Evolutionary conservation across 768 basidiomycete genomes (phyloP), one percentile per base, ranked within the genome.

Genomic region (Boletales sp.): DNA sequence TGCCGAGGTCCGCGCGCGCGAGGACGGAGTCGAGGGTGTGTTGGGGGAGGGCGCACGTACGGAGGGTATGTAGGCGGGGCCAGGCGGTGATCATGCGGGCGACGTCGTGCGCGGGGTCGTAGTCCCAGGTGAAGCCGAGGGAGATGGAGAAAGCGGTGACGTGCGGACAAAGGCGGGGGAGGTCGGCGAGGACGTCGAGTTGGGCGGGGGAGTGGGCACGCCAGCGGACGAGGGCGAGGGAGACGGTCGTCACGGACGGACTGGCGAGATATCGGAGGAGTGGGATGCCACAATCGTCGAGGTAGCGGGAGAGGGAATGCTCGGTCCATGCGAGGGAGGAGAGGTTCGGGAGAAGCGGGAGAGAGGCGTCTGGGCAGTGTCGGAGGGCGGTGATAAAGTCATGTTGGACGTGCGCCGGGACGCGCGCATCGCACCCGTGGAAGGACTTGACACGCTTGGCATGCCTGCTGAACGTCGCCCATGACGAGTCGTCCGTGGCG

Each of bases 291-390:
- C 56, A 47, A 21, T 58, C 50, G 11, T 28, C 25, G 17, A 35
- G 31, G 12, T 4, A 21, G 47, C 13, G 21, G 3, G 50, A 40
- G 41, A 48, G 25, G 11, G 51, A 44, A 28, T 10, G 28, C 10
- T 54, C 55, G 41, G 42, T 36, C 59, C 63, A 66, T n/a, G 41
- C 41, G 13, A 64, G 34, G 25, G 42, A 32, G 9, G 30, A 46
- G 19, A 59, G 30, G 31, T 57, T 64, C n/a, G 64, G 62, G 15
- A 65, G 54, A 36, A 65, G 58, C 11, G 61, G 59, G 5, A 53
- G 25, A 30, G 47, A 51, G n/a, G 45, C 36, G 17, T 42, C 11
- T 2, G 64, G 50, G 21, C 34, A 59, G 1, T 30, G 33, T 44
- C 45, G 38, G 21, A 66, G 39, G 19, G 47, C 25, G 6, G 54